Percentiles rank a stretch among this genome's conserved stretches.
phyloP scores from a whole-genome alignment of 1,284 basidiomycete species.

The Ceratobasidium theobromae region DNA sequence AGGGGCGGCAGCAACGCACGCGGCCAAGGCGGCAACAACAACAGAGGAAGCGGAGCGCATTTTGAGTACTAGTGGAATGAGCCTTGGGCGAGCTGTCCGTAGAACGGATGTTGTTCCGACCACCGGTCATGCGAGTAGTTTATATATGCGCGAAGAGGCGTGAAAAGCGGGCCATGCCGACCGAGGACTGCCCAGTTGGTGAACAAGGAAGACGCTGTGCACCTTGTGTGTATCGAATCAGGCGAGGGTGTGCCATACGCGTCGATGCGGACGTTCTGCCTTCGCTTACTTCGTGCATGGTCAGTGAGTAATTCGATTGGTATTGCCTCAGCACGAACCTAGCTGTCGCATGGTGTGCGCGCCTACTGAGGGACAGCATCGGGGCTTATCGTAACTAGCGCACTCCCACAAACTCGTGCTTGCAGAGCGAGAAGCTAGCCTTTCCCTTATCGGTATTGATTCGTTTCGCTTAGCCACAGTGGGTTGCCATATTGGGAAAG shows the following conservation, averaged over 20 bases:
- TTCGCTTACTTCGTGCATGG: not conserved
- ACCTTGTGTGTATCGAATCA: not conserved
- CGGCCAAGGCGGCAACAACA: slow-evolving; percentile 9
- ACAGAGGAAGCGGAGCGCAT: slow-evolving; percentile 21
- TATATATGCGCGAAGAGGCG: slow-evolving; percentile 30
- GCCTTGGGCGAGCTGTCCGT: not conserved
- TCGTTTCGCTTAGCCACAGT: too few relatives aligned
- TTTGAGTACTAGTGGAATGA: not conserved
- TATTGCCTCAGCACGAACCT: too few relatives aligned
- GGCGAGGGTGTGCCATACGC: not conserved
- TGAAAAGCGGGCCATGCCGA: not conserved
- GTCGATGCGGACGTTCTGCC: not conserved
- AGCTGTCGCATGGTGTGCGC: slow-evolving; percentile 2
- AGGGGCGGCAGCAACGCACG: slow-evolving; percentile 6
- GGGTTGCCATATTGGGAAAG: too few relatives aligned
- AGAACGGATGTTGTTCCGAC: not conserved
- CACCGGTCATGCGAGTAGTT: not conserved
- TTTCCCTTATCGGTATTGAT: too few relatives aligned
- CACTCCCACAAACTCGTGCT: too few relatives aligned
- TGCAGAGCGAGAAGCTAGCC: too few relatives aligned
- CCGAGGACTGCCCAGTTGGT: not conserved
- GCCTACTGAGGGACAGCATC: not conserved
- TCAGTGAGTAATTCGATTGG: not conserved
- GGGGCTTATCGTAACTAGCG: not conserved
- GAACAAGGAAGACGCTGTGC: not conserved